Evolutionary conservation across 2,329 filamentous ascomycete genomes (phyloP).

Genomic region (Epichloe elymi): DNA sequence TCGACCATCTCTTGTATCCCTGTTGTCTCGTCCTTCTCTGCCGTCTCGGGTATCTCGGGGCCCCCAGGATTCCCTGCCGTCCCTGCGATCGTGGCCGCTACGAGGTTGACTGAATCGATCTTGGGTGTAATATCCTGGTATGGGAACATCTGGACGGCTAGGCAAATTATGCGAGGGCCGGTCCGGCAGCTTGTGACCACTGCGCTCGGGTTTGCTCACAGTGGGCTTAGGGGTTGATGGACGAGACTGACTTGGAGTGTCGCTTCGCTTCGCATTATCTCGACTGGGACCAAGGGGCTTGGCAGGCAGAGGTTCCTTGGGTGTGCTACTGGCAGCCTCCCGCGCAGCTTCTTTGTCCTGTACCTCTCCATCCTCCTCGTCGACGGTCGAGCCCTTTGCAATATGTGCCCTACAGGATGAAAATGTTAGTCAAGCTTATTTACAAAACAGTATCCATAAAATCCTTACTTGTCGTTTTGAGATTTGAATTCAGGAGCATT

Average conservation of each 20-base stretch:
- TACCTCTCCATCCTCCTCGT: conserved; percentile 63
- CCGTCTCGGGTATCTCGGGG: conserved; percentile 16
- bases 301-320: conserved; percentile 22
- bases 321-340: conserved; percentile 1
- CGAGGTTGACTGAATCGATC: conserved; percentile 32
- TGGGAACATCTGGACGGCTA: conserved; percentile 44
- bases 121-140: conserved; percentile 32
- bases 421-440: conserved; percentile 3
- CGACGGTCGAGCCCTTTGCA: conserved; percentile 19
- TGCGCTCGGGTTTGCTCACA: conserved; percentile 14
- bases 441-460: conserved; percentile 5
- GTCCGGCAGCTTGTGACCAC: conserved; percentile 24
- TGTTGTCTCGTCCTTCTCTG: conserved; percentile 19
- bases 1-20: conserved; percentile 26
- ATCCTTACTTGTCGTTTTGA: conserved; percentile 23
- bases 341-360: conserved; percentile 34
- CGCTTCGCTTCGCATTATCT: conserved; percentile 16
- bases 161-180: conserved; percentile 32
- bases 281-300: conserved; percentile 16
- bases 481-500: conserved; percentile 55
- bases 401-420: conserved; percentile 10
- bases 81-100: conserved; percentile 26
- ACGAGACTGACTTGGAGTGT: conserved; percentile 10
- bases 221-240: conserved; percentile 18
- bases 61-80: conserved; percentile 19